phyloP scores from a whole-genome alignment of 768 basidiomycete species.

The Xerocomellus amylosporus region DNA sequence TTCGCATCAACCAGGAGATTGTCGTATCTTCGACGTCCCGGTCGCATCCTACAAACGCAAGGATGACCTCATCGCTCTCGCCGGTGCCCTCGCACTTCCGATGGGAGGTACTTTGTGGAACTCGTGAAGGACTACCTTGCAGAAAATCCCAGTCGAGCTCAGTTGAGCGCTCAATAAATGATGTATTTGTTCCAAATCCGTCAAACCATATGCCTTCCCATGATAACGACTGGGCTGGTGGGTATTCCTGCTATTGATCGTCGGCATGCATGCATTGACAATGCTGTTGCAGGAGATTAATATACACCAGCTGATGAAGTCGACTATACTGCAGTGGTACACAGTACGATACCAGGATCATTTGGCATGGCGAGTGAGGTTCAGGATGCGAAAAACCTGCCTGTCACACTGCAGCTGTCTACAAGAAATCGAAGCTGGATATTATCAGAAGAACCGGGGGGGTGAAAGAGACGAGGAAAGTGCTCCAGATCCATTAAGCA shows the following conservation, averaged over 20 bases:
- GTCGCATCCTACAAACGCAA: no score
- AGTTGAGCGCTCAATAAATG: no score
- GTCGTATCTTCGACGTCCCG: no score
- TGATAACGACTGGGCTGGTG: constrained; percentile 22
- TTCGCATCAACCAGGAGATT: no score
- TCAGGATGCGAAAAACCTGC: background rate
- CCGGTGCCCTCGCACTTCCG: no score
- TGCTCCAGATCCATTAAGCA: background rate
- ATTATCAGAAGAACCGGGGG: background rate
- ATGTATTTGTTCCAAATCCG: no score
- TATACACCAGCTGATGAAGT: constrained; percentile 19
- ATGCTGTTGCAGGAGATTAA: background rate
- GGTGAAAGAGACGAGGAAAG: background rate
- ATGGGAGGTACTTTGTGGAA: no score
- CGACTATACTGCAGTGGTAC: constrained; percentile 19
- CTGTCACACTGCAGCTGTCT: background rate
- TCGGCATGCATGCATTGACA: background rate
- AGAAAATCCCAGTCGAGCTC: no score
- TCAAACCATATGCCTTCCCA: constrained; percentile 16
- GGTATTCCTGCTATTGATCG: background rate
- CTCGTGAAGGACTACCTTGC: no score
- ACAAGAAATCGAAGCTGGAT: background rate
- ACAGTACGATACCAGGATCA: background rate
- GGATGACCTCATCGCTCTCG: no score
- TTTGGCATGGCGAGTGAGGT: background rate